Evolutionary conservation across 371 early-diverging fungal genomes (phyloP).

Genomic region (Coemansia sp.): DNA sequence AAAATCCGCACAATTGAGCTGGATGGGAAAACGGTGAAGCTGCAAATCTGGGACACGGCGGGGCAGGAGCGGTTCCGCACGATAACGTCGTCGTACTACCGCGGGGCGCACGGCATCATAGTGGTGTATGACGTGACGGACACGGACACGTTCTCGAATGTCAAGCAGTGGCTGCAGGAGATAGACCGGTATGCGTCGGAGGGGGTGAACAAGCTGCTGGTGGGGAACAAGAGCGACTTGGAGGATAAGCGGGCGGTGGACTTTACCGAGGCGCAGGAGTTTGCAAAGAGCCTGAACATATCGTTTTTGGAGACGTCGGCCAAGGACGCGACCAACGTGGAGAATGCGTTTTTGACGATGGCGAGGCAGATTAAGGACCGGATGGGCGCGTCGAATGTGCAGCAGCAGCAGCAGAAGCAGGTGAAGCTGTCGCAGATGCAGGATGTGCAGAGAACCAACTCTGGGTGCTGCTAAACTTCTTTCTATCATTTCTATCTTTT

Average conservation of each 20-base stretch:
- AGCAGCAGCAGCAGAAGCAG: conserved; percentile 46
- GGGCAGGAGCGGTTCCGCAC: conserved; percentile 99
- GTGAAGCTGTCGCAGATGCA: conserved; percentile 47
- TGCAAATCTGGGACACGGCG: conserved; percentile 99
- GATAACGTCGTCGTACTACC: conserved; percentile 98
- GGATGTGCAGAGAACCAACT: conserved; percentile 40
- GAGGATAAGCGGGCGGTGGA: conserved; percentile 83
- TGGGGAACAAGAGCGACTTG: conserved; percentile 99
- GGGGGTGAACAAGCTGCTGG: conserved; percentile 92
- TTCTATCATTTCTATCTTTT: background rate
- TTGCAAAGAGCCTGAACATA: conserved; percentile 82
- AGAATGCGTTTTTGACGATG: conserved; percentile 94
- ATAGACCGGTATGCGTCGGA: conserved; percentile 96
- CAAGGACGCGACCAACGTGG: conserved; percentile 91
- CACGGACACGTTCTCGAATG: conserved; percentile 89
- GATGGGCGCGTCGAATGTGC: conserved; percentile 50
- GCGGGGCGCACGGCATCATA: conserved; percentile 98
- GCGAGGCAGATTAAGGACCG: conserved; percentile 86
- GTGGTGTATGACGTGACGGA: conserved; percentile 99
- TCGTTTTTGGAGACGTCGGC: conserved; percentile 95
- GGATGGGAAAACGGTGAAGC: conserved; percentile 97
- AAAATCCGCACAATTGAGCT: conserved; percentile 99
- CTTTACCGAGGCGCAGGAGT: conserved; percentile 75
- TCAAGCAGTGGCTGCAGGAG: conserved; percentile 96
- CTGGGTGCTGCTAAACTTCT: conserved; percentile 45